Conservation (phyloP, 1,284 basidiomycete genomes). For the Boletellus dicymbophilus region DNA sequence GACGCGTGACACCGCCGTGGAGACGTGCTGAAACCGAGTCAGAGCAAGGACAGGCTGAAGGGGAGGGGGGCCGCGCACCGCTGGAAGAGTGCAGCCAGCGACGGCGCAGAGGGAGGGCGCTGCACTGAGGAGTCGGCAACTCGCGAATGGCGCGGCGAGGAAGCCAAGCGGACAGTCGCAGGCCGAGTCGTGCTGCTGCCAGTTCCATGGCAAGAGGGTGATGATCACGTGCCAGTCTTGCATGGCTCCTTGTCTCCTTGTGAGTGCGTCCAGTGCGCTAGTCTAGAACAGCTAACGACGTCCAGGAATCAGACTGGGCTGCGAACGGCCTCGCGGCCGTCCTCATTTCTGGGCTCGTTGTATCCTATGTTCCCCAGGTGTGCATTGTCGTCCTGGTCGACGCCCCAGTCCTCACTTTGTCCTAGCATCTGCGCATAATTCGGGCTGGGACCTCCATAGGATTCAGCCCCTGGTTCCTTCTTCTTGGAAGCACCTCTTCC, state of each 20-base stretch:
- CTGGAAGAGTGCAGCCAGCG: conserved; percentile 21
- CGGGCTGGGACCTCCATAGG: conserved; percentile 80
- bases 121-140: no score
- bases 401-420: background rate
- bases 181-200: no score
- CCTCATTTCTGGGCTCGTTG: conserved; percentile 78
- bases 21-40: conserved; percentile 10
- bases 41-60: background rate
- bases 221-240: conserved; percentile 20
- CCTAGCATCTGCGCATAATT: conserved; percentile 76
- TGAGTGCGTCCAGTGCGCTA: conserved; percentile 12
- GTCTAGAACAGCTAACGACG: background rate
- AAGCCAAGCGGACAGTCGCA: no score
- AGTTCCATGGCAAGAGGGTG: no score
- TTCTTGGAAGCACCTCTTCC: conserved; percentile 87
- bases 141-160: no score
- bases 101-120: background rate
- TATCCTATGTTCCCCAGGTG: conserved; percentile 91
- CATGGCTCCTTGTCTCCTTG: no score
- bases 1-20: conserved; percentile 50
- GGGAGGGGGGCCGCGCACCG: conserved; percentile 6
- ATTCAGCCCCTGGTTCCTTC: conserved; percentile 91
- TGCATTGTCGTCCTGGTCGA: conserved; percentile 15
- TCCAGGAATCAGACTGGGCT: conserved; percentile 74
- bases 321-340: conserved; percentile 72